Conservation (phyloP, 139 green algal genomes). For the Chlamydomonas asymmetrica region DNA sequence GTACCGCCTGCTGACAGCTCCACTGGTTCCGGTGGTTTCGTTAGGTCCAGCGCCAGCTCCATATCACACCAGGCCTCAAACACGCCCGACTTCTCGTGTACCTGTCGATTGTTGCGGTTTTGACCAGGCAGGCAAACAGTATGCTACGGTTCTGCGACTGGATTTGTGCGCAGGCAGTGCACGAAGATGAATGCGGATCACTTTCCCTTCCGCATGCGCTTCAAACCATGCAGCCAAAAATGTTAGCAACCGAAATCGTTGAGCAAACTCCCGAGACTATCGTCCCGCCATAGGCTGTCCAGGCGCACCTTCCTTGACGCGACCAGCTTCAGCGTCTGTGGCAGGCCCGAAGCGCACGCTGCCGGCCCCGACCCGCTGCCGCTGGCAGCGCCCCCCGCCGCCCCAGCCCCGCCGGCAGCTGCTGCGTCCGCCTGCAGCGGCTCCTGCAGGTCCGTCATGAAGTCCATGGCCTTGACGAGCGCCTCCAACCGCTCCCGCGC, state of each 20-base stretch:
- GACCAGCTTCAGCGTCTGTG: constrained; percentile 1
- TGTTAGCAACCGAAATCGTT: no score
- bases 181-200: no score
- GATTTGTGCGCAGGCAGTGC: no score
- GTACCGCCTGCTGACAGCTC: constrained; percentile 16
- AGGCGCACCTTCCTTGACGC: constrained; percentile 16
- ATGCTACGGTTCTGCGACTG: no score
- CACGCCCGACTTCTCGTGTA: constrained; percentile 28
- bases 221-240: no score
- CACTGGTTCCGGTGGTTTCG: constrained; percentile 37
- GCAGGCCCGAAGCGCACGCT: not conserved
- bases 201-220: no score
- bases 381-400: not conserved
- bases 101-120: no score
- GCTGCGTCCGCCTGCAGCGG: no score
- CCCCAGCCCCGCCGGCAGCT: no score
- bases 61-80: constrained; percentile 53
- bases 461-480: constrained; percentile 48
- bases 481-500: constrained; percentile 42
- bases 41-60: constrained; percentile 27
- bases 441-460: constrained; percentile 18
- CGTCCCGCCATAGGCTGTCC: not conserved
- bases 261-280: no score
- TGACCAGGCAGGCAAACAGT: no score
- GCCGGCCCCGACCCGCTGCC: not conserved